Conservation (phyloP, 176 grass and related monocot species). For the Pontederia crassipes region DNA sequence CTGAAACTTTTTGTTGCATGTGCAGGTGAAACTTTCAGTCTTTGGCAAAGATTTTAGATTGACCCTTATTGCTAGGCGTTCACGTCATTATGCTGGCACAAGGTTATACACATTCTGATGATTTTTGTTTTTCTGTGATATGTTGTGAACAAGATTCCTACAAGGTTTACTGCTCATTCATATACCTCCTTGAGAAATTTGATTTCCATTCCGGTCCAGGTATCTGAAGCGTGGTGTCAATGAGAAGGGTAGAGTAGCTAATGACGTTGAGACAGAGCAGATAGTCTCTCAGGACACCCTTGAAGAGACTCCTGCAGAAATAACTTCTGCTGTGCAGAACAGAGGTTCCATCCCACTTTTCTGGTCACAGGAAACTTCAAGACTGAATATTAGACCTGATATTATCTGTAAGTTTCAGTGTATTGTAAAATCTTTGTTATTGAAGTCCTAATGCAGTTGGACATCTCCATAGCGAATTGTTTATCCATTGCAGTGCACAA, state of each 20-base stretch:
- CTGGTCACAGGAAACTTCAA: conserved; percentile 99
- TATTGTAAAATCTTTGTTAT: conserved; percentile 1
- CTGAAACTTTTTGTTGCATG: conserved; percentile 16
- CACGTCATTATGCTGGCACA: conserved; percentile 98
- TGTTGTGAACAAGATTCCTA: conserved; percentile 10
- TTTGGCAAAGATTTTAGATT: conserved; percentile 82
- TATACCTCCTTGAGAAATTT: not conserved
- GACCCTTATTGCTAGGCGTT: conserved; percentile 89
- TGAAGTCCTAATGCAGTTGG: conserved; percentile 7
- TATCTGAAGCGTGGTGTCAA: conserved; percentile 89
- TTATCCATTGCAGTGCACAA: conserved; percentile 52
- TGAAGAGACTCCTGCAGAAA: conserved; percentile 58
- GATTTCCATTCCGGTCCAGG: conserved; percentile 30
- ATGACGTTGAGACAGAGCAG: conserved; percentile 98
- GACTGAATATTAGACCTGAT: conserved; percentile 88
- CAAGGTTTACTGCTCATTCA: not conserved
- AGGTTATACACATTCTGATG: conserved; percentile 36
- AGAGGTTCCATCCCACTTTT: conserved; percentile 93
- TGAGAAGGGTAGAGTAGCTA: conserved; percentile 92
- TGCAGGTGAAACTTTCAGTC: conserved; percentile 62
- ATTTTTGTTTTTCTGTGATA: conserved; percentile 6
- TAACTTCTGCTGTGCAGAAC: conserved; percentile 83
- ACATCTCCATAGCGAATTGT: not conserved
- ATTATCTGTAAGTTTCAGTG: conserved; percentile 68
- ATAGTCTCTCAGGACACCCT: conserved; percentile 70